Percentiles rank a stretch among this genome's conserved stretches.
Conservation (phyloP, 495 filamentous ascomycete species). For the Penicillium manginii region DNA sequence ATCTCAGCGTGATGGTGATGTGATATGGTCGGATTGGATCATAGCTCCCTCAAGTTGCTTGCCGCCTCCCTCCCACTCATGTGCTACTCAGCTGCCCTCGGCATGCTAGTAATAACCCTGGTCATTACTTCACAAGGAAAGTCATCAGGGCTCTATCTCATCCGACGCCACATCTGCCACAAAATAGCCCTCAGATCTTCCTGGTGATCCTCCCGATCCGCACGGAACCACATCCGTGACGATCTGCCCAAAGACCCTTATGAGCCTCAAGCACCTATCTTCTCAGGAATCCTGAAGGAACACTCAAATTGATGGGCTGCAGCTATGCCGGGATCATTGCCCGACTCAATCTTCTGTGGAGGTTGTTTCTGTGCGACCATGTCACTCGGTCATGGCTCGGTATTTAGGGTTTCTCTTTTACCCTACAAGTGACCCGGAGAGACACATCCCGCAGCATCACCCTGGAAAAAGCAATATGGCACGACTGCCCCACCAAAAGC, state of each 20-base stretch:
- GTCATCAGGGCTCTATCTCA: not conserved
- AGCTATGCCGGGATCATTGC: not conserved
- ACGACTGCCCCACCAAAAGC: not conserved
- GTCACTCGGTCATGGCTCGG: not conserved
- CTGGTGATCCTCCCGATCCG: conserved; percentile 23
- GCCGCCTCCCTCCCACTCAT: not conserved
- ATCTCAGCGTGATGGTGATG: not conserved
- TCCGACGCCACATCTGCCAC: not conserved
- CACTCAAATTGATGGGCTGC: not conserved
- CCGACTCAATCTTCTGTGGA: not conserved
- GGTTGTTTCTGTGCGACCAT: conserved; percentile 14
- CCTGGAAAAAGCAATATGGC: not conserved
- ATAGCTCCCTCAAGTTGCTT: not conserved
- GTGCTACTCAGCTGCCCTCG: not conserved
- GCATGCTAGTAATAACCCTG: no score
- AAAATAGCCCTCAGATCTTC: conserved; percentile 12
- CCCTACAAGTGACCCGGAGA: not conserved
- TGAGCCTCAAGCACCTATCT: not conserved
- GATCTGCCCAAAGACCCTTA: conserved; percentile 11
- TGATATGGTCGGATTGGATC: not conserved
- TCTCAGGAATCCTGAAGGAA: not conserved
- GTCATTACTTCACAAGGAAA: no score
- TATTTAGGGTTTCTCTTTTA: not conserved
- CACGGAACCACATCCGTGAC: conserved; percentile 12
- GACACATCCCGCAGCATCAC: not conserved